Conservation (phyloP, 768 basidiomycete species). For the Hygrocybe punicea region DNA sequence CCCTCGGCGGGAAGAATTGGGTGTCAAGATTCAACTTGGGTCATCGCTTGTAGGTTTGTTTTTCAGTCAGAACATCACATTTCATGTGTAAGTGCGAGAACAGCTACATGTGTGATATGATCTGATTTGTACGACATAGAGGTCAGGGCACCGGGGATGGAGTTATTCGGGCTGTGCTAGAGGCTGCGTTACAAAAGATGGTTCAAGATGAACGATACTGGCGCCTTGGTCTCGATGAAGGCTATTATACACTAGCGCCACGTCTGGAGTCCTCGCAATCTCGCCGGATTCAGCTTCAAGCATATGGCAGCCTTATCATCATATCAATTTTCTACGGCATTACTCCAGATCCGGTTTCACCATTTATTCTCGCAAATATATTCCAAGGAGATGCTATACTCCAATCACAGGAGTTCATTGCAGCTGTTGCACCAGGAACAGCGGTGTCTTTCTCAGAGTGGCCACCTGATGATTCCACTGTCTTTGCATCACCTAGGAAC, state of each 20-base stretch:
- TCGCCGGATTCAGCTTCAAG: not conserved
- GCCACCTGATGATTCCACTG: not conserved
- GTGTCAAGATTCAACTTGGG: not conserved
- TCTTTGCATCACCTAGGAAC: not conserved
- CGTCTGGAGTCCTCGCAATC: not conserved
- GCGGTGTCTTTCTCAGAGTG: not conserved
- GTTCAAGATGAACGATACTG: not conserved
- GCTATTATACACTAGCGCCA: not conserved
- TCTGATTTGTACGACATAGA: not conserved
- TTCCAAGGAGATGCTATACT: not conserved
- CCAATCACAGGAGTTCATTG: not conserved
- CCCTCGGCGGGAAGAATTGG: not conserved
- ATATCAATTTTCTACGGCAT: not conserved
- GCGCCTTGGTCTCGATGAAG: not conserved
- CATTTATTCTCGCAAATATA: not conserved
- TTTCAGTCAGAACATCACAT: not conserved
- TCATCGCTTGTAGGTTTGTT: conserved; percentile 1
- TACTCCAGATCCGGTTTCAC: not conserved
- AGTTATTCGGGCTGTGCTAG: not conserved
- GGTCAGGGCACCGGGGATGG: not conserved
- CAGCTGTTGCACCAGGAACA: not conserved
- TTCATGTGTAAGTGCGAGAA: not conserved
- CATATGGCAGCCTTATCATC: not conserved
- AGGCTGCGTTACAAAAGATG: not conserved
- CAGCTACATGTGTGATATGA: too few species aligned